A percentile compares a stretch with the other conserved stretches of the same genome.
These are phyloP conservation scores for Torulaspora pretoriensis DNA, from an alignment of 1,139 yeast species.

Conservation along the genomic window DNA sequence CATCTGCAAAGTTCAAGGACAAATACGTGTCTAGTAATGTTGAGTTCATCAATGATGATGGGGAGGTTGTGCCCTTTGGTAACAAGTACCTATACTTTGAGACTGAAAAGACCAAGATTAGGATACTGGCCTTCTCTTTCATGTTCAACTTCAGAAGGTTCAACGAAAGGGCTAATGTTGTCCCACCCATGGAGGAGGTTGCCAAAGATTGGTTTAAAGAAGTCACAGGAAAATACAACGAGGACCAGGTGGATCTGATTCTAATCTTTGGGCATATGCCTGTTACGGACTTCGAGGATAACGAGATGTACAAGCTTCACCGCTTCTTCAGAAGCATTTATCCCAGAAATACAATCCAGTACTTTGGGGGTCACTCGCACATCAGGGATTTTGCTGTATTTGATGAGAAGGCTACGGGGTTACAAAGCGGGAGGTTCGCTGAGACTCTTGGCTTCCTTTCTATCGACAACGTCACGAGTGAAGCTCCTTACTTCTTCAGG, in stretches of 20 bases:
- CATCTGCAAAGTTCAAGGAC: slow-evolving; percentile 49
- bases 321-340: slow-evolving; percentile 49
- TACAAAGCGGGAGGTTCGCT: slow-evolving; percentile 88
- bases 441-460: slow-evolving; percentile 91
- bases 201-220: slow-evolving; percentile 61
- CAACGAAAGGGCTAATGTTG: slow-evolving; percentile 60
- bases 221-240: slow-evolving; percentile 42
- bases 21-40: slow-evolving; percentile 79
- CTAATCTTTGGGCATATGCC: slow-evolving; percentile 82
- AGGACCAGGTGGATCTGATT: slow-evolving; percentile 55
- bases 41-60: slow-evolving; percentile 51
- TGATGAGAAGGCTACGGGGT: slow-evolving; percentile 65
- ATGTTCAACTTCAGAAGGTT: slow-evolving; percentile 69
- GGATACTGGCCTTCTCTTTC: slow-evolving; percentile 71
- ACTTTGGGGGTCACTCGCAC: slow-evolving; percentile 94
- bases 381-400: slow-evolving; percentile 73
- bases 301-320: slow-evolving; percentile 48
- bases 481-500: slow-evolving; percentile 44
- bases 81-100: slow-evolving; percentile 57
- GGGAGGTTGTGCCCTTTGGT: slow-evolving; percentile 63
- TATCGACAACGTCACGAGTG: slow-evolving; percentile 39
- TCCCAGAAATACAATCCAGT: slow-evolving; percentile 67
- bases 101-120: slow-evolving; percentile 51
- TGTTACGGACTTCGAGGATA: slow-evolving; percentile 54
- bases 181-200: slow-evolving; percentile 50